phyloP scores from a whole-genome alignment of 176 grass and related monocot genomes.

The Sorghum bicolor region Sorghum_bicolor_NCBIv3 NC_012875.2:39967501-39968000 shows the following conservation, averaged over 20 bases:
- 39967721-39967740: background rate
- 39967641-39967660: background rate
- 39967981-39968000: no score
- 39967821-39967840: background rate
- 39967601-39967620: background rate
- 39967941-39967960: background rate
- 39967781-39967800: background rate
- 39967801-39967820: background rate
- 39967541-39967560: background rate
- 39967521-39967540: constrained; percentile 21
- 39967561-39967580: background rate
- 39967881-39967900: background rate
- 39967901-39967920: background rate
- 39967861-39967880: background rate
- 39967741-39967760: background rate
- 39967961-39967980: background rate
- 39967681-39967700: background rate
- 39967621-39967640: background rate
- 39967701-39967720: background rate
- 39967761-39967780: background rate
- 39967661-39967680: background rate
- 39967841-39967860: background rate
- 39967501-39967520: constrained; percentile 16
- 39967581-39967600: constrained; percentile 28
- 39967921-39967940: background rate